Base-by-base conservation (phyloP, 257 asterid species). In the Lantana camara region DNA sequence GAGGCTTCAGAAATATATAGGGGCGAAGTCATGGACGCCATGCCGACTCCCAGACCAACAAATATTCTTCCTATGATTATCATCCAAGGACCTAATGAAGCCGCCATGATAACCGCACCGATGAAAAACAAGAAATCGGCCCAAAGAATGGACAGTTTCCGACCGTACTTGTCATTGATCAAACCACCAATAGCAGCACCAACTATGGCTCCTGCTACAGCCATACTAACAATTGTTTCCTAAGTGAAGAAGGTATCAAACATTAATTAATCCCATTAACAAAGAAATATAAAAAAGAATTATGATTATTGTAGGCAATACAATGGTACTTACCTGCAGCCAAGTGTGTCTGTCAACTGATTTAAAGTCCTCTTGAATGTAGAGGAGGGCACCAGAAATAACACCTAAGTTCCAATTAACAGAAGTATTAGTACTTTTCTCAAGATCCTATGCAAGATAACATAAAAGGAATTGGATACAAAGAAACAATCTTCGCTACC, bases 11-110 rank as follows among this genome's bases (percentile, higher is more conserved):
- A 90, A 2, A 90, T 90, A 35, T 89, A 89, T 4, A 89, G 87
- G 4, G 95, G 97, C 0, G 95, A 60, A 1, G 89, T 86, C 95
- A 89, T 89, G 57, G 97, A 90, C 0, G 95, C 97, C 97, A 87
- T 90, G 58, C 97, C 97, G 11, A 90, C 97, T 54, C 97, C 97
- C 4, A 90, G 61, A 35, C 97, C 95, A 0, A 87, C 95, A 10
- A 90, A 79, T 23, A 90, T 16, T 61, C 97, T 75, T 37, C 97
- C 97, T 0, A 85, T 0, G 54, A 90, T 84, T 35, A 87, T 83
- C 81, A 90, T 63, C 91, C 89, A 83, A 12, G 97, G 95, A 20
- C 59, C 78, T 9, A 81, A 78, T 3, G 97, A 72, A 19, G 50
- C 68, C 1, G 94, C 84, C 97, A 87, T 90, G 17, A 87, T 29